These are phyloP conservation scores for Myriosclerotinia curreyana DNA, from an alignment of 2,329 filamentous ascomycete genomes.

Conservation along the genomic window DNA sequence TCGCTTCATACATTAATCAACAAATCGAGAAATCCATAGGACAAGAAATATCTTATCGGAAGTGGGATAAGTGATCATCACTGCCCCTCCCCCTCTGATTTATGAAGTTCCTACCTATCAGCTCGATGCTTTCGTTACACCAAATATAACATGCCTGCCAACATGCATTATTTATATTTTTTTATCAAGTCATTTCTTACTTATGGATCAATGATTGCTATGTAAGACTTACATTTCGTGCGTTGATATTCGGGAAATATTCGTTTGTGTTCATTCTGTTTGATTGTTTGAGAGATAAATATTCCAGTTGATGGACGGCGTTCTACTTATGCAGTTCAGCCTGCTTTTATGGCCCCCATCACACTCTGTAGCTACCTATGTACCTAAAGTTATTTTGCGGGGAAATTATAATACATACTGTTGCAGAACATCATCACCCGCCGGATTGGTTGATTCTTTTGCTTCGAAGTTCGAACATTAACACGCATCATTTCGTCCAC, in stretches of 20 bases:
- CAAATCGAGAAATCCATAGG: neutral
- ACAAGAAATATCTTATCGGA: neutral
- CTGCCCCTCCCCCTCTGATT: constrained; percentile 8
- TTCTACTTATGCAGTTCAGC: too few relatives aligned
- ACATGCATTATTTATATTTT: neutral
- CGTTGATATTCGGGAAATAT: too few relatives aligned
- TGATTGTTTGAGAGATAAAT: too few relatives aligned
- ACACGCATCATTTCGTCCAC: neutral
- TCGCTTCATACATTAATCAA: neutral
- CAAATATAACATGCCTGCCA: neutral
- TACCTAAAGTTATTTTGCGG: too few relatives aligned
- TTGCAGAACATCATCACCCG: neutral
- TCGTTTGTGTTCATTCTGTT: too few relatives aligned
- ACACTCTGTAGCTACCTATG: too few relatives aligned
- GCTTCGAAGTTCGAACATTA: neutral
- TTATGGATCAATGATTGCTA: neutral
- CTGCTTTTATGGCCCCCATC: too few relatives aligned
- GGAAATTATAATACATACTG: too few relatives aligned
- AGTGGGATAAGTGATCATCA: constrained; percentile 15
- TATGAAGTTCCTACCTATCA: constrained; percentile 1
- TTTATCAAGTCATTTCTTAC: neutral
- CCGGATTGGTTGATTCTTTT: neutral
- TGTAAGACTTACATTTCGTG: too few relatives aligned
- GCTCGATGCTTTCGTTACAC: neutral
- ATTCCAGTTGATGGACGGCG: too few relatives aligned